Evolutionary conservation across 306 rosid genomes (phyloP).

Genomic region (Ormosia semicastrata): DNA sequence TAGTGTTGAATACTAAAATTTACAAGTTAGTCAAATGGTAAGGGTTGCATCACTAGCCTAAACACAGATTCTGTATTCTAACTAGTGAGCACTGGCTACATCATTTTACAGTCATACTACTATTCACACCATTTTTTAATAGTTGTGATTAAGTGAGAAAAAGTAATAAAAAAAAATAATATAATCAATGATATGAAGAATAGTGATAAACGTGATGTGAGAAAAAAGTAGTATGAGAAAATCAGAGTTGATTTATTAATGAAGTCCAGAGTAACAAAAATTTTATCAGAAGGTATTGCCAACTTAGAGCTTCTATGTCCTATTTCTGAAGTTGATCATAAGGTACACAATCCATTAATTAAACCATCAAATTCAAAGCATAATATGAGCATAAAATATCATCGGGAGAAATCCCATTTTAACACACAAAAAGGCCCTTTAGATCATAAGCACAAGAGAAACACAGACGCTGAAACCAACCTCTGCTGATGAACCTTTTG

Average conservation of each 20-base stretch:
- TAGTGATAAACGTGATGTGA: too few species aligned
- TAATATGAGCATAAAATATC: not conserved
- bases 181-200: too few species aligned
- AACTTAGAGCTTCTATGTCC: not conserved
- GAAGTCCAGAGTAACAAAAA: not conserved
- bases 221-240: too few species aligned
- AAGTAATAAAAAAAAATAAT: too few species aligned
- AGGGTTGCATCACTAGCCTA: not conserved
- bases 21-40: not conserved
- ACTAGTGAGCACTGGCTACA: not conserved
- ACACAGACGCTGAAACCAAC: slow-evolving; percentile 34
- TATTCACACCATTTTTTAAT: too few species aligned
- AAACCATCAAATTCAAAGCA: slow-evolving; percentile 8
- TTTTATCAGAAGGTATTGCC: not conserved
- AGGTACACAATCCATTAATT: not conserved
- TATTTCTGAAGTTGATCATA: not conserved
- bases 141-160: too few species aligned
- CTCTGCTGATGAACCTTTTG: slow-evolving; percentile 69
- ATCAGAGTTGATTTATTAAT: too few species aligned
- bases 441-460: not conserved
- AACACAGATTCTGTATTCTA: not conserved
- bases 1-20: not conserved
- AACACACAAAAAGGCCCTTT: not conserved
- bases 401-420: not conserved
- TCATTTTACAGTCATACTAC: too few species aligned